A percentile compares a stretch with the other conserved stretches of the same genome.
These are phyloP conservation scores for Wickerhamiella qilinensis DNA, from an alignment of 805 yeast species.

Conservation along the genomic window DNA sequence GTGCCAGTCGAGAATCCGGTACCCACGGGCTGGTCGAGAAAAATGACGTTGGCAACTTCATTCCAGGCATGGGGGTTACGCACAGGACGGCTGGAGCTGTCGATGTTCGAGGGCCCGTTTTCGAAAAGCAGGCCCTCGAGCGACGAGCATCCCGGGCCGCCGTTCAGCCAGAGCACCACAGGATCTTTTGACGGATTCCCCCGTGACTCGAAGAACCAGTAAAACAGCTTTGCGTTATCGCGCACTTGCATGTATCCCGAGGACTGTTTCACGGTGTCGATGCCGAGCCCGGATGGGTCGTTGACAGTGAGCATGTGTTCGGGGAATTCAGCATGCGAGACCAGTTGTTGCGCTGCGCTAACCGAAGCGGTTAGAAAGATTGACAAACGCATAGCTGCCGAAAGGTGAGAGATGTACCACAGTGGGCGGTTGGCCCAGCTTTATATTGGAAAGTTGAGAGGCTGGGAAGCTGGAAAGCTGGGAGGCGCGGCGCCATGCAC, in stretches of 20 bases:
- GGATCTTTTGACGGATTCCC: slow-evolving; percentile 79
- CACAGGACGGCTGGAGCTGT: slow-evolving; percentile 47
- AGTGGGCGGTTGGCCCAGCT: too few species aligned
- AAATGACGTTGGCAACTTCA: slow-evolving; percentile 73
- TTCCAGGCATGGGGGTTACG: slow-evolving; percentile 85
- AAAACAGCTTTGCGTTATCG: slow-evolving; percentile 66
- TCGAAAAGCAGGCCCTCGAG: slow-evolving; percentile 82
- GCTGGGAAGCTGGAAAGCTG: too few species aligned
- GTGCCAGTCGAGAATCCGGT: slow-evolving; percentile 80
- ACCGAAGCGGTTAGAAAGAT: too few species aligned
- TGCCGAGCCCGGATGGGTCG: slow-evolving; percentile 9
- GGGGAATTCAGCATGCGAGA: slow-evolving; percentile 7
- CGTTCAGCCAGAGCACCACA: slow-evolving; percentile 78
- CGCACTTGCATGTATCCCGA: slow-evolving; percentile 57
- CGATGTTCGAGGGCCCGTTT: slow-evolving; percentile 72
- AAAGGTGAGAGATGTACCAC: too few species aligned
- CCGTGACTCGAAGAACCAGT: slow-evolving; percentile 87
- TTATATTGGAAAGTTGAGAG: too few species aligned
- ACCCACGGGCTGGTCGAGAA: slow-evolving; percentile 85
- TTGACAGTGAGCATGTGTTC: slow-evolving; percentile 6
- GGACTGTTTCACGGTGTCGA: slow-evolving; percentile 50
- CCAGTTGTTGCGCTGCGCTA: not conserved
- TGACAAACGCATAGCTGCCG: too few species aligned
- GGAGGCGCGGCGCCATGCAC: too few species aligned
- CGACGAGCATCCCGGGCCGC: slow-evolving; percentile 95